Conservation (phyloP, 176 grass and related monocot species). For the Oryza punctata region DNA sequence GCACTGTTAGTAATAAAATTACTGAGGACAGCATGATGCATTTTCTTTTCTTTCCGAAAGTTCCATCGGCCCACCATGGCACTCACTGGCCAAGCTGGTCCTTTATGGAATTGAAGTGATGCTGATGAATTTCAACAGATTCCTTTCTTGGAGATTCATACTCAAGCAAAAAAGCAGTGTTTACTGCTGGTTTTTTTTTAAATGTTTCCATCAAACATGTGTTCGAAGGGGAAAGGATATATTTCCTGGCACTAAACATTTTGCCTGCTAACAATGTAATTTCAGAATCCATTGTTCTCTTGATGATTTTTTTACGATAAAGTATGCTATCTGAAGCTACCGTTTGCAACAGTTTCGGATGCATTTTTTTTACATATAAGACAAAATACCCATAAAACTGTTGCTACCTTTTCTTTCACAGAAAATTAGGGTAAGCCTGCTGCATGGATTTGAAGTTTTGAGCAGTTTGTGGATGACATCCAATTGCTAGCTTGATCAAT, state of each 20-base stretch:
- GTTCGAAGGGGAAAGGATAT: background rate
- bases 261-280: background rate
- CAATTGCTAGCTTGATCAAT: background rate
- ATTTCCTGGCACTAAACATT: slow-evolving; percentile 7
- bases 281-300: background rate
- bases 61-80: background rate
- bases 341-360: background rate
- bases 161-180: background rate
- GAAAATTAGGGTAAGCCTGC: background rate
- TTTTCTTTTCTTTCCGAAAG: slow-evolving; percentile 6
- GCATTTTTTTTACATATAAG: background rate
- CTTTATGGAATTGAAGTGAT: background rate
- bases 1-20: no score
- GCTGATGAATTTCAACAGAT: background rate
- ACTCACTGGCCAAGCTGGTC: slow-evolving; percentile 4
- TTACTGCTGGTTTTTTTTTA: slow-evolving; percentile 14
- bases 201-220: background rate
- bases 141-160: background rate
- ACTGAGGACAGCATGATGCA: background rate
- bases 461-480: slow-evolving; percentile 6
- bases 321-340: background rate
- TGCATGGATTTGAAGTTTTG: background rate
- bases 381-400: background rate
- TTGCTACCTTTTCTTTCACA: background rate
- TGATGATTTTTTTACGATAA: background rate